Evolutionary conservation across 345 rosid species (phyloP).

Genomic region (Pelargonium nanum): DNA sequence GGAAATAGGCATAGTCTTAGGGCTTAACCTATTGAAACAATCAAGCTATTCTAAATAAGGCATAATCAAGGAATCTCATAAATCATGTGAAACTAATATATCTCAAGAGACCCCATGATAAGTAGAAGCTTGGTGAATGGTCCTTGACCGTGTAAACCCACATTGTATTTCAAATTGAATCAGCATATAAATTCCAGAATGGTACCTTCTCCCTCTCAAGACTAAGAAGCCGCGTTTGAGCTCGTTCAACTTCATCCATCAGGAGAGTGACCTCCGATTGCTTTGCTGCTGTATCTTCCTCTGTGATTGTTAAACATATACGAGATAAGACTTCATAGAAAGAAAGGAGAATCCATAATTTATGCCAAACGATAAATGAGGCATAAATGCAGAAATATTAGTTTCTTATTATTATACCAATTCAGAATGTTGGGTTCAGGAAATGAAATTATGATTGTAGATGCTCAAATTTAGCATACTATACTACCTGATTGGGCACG

Average conservation of each 20-base stretch:
- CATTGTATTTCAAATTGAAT: background rate
- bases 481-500: constrained; percentile 92
- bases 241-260: constrained; percentile 99
- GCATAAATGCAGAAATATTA: background rate
- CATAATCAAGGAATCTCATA: no score
- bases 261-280: constrained; percentile 87
- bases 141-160: no score
- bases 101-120: no score
- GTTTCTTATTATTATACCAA: background rate
- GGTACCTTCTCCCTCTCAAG: constrained; percentile 94
- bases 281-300: constrained; percentile 85
- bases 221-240: constrained; percentile 86
- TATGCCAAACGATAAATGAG: background rate
- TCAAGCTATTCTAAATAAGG: no score
- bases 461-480: background rate
- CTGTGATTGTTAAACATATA: constrained; percentile 29
- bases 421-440: background rate
- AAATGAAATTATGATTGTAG: background rate
- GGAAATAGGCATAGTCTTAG: no score
- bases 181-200: constrained; percentile 5
- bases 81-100: no score
- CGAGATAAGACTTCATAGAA: background rate
- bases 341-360: background rate
- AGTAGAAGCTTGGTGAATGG: no score
- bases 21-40: no score